Evolutionary conservation across 495 filamentous ascomycete species (phyloP).

Genomic region (Penicillium daleae): DNA sequence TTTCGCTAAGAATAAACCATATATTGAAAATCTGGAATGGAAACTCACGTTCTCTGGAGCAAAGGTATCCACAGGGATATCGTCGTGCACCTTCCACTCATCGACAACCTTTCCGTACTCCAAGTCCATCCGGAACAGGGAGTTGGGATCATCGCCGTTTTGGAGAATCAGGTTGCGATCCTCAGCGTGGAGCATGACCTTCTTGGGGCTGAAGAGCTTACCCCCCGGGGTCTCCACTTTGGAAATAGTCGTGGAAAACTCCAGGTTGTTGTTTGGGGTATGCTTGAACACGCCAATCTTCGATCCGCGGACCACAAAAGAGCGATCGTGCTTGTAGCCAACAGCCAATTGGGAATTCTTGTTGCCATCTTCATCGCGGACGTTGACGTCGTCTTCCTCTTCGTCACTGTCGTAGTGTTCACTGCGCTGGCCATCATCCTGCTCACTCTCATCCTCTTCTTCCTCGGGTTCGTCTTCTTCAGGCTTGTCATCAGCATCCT

Average conservation of each 20-base stretch:
- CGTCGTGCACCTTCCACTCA: conserved; percentile 99
- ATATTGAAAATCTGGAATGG: not conserved
- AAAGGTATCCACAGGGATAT: conserved; percentile 89
- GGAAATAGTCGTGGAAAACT: conserved; percentile 97
- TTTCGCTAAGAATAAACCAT: not conserved
- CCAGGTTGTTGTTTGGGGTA: conserved; percentile 85
- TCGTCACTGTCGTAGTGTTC: conserved; percentile 93
- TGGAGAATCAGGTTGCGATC: conserved; percentile 94
- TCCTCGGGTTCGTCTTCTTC: conserved; percentile 67
- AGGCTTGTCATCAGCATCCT: conserved; percentile 67
- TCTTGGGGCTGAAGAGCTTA: conserved; percentile 88
- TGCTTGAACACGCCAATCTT: conserved; percentile 99
- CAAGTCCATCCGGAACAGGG: conserved; percentile 95
- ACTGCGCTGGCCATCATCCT: conserved; percentile 66
- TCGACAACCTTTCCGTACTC: conserved; percentile 99
- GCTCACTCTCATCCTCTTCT: conserved; percentile 62
- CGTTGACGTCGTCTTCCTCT: conserved; percentile 81
- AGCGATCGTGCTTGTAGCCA: conserved; percentile 95
- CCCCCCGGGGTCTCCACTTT: conserved; percentile 91
- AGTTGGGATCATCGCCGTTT: conserved; percentile 81
- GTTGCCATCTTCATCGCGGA: conserved; percentile 73
- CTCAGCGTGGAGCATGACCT: conserved; percentile 96
- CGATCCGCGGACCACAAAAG: conserved; percentile 93
- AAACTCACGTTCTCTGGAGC: conserved; percentile 76
- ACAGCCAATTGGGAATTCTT: conserved; percentile 97